Base-by-base conservation (phyloP, 768 basidiomycete species). In the Tylopilus balloui region DNA sequence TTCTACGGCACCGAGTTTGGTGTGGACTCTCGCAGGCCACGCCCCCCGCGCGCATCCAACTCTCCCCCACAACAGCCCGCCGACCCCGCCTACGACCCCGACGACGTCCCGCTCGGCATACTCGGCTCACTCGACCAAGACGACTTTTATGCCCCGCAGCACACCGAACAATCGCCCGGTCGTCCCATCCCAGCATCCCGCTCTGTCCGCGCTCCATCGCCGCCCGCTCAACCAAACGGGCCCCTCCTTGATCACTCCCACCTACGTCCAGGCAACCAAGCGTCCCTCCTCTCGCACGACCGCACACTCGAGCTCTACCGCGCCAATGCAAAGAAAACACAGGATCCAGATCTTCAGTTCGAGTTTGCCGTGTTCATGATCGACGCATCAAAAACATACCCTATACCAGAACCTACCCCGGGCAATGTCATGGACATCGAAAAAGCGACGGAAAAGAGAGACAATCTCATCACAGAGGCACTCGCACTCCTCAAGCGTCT, bases 331-430 rank as follows among this genome's bases (percentile, higher is more conserved):
- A 96, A 95, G 74, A 98, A 98, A 73, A 96, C 94, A 0, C 92
- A 96, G 72, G 92, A 98, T 67, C 94, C 95, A 0, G 92, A 97
- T 61, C 74, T 97, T 48, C 94, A 95, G 66, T 98, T 93, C 74
- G 96, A 99, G 67, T 97, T 99, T 58, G 92, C 95, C 34, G 91
- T 94, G 9, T 97, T 98, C 77, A 93, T 97, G 88, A 88, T 99
- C 64, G 96, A 97, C 63, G 92, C 94, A 42, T 89, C 92, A 42
- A 96, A 95, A 69, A 83, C 86, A 2, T 80, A 92, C 65, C 86
- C 86, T 35, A 83, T 89, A 48, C 89, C 90, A 5, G 72, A 71
- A 3, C 77, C 72, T 14, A 84, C 85, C 3, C 76, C 80, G 0
- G 85, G 81, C 25, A 89, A 91, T 59, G 77, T 88, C 39, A 76